These are phyloP conservation scores for Leptomonas seymouri DNA, from an alignment of 208 protist species.

Conservation along the genomic window DNA sequence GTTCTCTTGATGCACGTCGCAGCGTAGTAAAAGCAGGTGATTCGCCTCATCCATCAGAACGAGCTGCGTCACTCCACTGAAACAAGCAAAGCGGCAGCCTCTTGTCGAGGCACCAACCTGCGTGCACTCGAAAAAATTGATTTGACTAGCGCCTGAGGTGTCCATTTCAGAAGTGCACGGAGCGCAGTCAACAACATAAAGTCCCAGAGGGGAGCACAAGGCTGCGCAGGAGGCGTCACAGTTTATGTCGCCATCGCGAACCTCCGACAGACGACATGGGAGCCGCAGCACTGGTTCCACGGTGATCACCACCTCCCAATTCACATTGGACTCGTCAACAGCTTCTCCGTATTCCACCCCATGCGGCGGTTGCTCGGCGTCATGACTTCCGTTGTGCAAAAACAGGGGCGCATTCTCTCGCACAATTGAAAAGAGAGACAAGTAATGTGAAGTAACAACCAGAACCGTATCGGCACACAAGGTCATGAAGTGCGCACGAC, in stretches of 20 bases:
- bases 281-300: slow-evolving; percentile 8
- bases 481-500: slow-evolving; percentile 12
- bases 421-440: slow-evolving; percentile 3
- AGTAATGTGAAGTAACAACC: neutral
- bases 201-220: slow-evolving; percentile 4
- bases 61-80: slow-evolving; percentile 14
- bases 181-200: slow-evolving; percentile 10
- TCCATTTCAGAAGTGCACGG: neutral
- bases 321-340: neutral
- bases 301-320: neutral
- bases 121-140: slow-evolving; percentile 4
- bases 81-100: slow-evolving; percentile 22
- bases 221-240: slow-evolving; percentile 12
- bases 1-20: neutral
- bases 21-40: slow-evolving; percentile 27
- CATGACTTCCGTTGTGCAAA: neutral
- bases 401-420: slow-evolving; percentile 7
- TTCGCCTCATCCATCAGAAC: slow-evolving; percentile 31
- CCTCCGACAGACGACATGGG: slow-evolving; percentile 9
- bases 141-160: neutral
- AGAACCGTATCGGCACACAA: slow-evolving; percentile 9
- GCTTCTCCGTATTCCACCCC: neutral
- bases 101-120: slow-evolving; percentile 20
- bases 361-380: neutral
- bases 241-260: slow-evolving; percentile 15